A percentile compares a stretch with the other conserved stretches of the same genome.
These are phyloP conservation scores for Persicaria tinctoria DNA, from an alignment of 148 eudicot genomes.

Conservation along the genomic window DNA sequence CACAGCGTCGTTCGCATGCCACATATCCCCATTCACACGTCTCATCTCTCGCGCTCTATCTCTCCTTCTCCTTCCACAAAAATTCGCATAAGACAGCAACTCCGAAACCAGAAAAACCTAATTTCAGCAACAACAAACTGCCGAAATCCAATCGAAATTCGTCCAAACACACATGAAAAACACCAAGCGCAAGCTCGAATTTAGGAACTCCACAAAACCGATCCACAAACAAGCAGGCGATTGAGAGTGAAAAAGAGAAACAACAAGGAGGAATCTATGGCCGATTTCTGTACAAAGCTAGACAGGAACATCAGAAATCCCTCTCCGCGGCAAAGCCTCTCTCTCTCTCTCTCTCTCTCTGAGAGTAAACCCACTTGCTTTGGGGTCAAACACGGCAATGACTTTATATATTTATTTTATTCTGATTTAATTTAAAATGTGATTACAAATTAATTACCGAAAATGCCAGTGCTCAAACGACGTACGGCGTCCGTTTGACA, in stretches of 20 bases:
- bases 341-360: slow-evolving; percentile 14
- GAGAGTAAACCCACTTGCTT: slow-evolving; percentile 12
- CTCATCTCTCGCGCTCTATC: slow-evolving; percentile 11
- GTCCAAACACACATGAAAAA: neutral
- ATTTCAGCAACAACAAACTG: neutral
- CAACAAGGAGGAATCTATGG: slow-evolving; percentile 9
- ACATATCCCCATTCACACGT: slow-evolving; percentile 33
- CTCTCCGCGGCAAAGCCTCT: neutral
- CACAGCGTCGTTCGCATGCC: slow-evolving; percentile 43
- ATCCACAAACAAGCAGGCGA: neutral
- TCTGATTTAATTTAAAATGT: neutral
- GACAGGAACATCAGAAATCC: slow-evolving; percentile 13
- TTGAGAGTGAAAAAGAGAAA: neutral
- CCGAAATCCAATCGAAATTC: slow-evolving; percentile 3
- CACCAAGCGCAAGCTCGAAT: neutral
- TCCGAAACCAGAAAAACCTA: slow-evolving; percentile 5
- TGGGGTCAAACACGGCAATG: slow-evolving; percentile 91
- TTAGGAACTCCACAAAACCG: neutral
- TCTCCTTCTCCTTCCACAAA: neutral
- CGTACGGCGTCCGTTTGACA: neutral
- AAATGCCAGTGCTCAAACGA: neutral
- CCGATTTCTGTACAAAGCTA: slow-evolving; percentile 5
- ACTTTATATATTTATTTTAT: slow-evolving; percentile 25
- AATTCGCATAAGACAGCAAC: slow-evolving; percentile 3
- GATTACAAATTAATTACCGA: neutral